Percentiles rank a stretch among this genome's conserved stretches.
phyloP scores from a whole-genome alignment of 2,329 filamentous ascomycete genomes.

The Calonectria pauciramosa region DNA sequence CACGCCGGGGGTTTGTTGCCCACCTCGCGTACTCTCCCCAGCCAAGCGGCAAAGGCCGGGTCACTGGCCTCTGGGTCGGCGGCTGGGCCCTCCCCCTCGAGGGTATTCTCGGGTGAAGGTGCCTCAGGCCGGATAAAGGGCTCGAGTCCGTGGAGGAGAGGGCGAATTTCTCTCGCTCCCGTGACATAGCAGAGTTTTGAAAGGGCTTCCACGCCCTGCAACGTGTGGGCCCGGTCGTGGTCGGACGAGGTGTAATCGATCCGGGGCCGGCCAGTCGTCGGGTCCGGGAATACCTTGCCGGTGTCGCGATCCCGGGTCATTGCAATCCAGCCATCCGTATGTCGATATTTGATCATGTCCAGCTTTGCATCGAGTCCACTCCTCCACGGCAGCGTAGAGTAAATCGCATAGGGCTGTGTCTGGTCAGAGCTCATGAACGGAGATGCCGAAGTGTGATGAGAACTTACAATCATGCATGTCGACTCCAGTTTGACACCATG shows the following conservation, averaged over 20 bases:
- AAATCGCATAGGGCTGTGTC: slow-evolving; percentile 71
- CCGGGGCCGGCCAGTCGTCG: slow-evolving; percentile 72
- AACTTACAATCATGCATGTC: slow-evolving; percentile 74
- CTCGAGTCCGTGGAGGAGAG: slow-evolving; percentile 71
- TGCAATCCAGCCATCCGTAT: slow-evolving; percentile 80
- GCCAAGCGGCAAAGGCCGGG: slow-evolving; percentile 72
- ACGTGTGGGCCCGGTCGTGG: slow-evolving; percentile 79
- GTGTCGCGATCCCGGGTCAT: slow-evolving; percentile 82
- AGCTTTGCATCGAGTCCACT: slow-evolving; percentile 79
- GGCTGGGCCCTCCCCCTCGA: slow-evolving; percentile 33
- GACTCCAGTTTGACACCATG: slow-evolving; percentile 89
- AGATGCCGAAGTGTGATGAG: background rate
- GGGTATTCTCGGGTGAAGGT: slow-evolving; percentile 34
- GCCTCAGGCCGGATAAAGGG: slow-evolving; percentile 66
- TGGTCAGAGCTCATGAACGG: slow-evolving; percentile 31
- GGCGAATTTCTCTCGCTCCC: slow-evolving; percentile 85
- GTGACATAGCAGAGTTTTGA: slow-evolving; percentile 83
- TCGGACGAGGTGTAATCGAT: slow-evolving; percentile 79
- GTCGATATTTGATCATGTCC: slow-evolving; percentile 75
- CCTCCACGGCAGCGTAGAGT: slow-evolving; percentile 76
- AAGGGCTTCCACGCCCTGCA: slow-evolving; percentile 79
- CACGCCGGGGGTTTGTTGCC: slow-evolving; percentile 65
- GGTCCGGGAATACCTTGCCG: slow-evolving; percentile 81
- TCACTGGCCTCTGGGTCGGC: slow-evolving; percentile 67
- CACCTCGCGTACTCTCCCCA: slow-evolving; percentile 62